phyloP scores from a whole-genome alignment of 192 early-diverging fungal genomes.

The Chytriomyces hyalinus region DNA sequence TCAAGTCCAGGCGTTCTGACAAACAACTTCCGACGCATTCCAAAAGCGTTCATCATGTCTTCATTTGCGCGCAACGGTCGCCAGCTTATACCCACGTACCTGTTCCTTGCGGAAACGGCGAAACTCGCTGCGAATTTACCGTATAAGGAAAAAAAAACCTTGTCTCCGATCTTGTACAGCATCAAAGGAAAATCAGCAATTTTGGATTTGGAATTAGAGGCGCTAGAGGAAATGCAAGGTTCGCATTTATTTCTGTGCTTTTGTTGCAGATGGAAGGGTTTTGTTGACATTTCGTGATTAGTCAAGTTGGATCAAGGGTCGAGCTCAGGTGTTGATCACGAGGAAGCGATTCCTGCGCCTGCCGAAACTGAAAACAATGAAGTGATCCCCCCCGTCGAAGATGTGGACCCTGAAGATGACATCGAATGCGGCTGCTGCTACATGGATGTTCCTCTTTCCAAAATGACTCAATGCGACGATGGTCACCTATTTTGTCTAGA shows the following conservation, averaged over 20 bases:
- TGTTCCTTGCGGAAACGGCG: neutral
- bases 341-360: neutral
- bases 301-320: neutral
- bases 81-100: slow-evolving; percentile 19
- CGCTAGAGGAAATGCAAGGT: slow-evolving; percentile 6
- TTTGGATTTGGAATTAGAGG: slow-evolving; percentile 11
- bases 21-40: slow-evolving; percentile 25
- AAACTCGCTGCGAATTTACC: neutral
- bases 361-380: neutral
- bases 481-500: slow-evolving; percentile 61
- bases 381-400: neutral
- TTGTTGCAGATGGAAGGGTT: neutral
- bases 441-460: slow-evolving; percentile 37
- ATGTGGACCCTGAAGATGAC: slow-evolving; percentile 23
- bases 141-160: neutral
- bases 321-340: neutral
- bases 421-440: slow-evolving; percentile 60
- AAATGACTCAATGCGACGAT: slow-evolving; percentile 59
- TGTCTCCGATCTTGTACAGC: neutral
- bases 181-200: neutral
- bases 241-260: neutral
- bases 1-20: neutral
- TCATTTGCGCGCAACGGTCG: slow-evolving; percentile 5
- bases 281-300: neutral
- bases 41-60: neutral